Conservation (phyloP, 176 grass and related monocot species). For the Eragrostis nindensis region DNA sequence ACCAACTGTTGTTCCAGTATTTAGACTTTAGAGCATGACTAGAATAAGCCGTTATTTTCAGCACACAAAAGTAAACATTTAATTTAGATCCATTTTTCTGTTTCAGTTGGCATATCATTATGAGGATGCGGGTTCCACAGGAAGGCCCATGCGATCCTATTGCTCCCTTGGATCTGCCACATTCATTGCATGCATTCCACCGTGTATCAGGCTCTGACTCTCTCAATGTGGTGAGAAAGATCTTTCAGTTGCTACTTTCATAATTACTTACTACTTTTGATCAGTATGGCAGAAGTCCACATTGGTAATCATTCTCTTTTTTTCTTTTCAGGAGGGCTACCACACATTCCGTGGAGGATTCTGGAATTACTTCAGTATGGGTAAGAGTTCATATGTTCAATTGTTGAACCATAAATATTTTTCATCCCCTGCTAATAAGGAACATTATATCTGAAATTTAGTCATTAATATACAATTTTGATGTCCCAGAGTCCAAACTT, state of each 20-base stretch:
- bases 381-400: constrained; percentile 52
- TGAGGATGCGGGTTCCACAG: constrained; percentile 82
- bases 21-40: constrained; percentile 26
- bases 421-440: not conserved
- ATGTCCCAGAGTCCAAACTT: not conserved
- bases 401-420: not conserved
- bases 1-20: not conserved
- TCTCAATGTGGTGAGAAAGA: constrained; percentile 73
- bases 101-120: constrained; percentile 97
- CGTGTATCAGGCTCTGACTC: constrained; percentile 75
- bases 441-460: not conserved
- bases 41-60: constrained; percentile 2
- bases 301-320: not conserved
- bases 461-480: not conserved
- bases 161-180: constrained; percentile 90
- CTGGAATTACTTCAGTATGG: constrained; percentile 99
- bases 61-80: not conserved
- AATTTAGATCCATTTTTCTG: constrained; percentile 22
- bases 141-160: constrained; percentile 82
- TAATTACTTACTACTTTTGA: constrained; percentile 4
- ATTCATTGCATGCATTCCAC: constrained; percentile 90
- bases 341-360: constrained; percentile 94
- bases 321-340: constrained; percentile 76
- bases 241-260: constrained; percentile 37
- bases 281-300: not conserved